A percentile compares a stretch with the other conserved stretches of the same genome.
These are phyloP conservation scores for Agaricus bisporus DNA, from an alignment of 768 basidiomycete genomes.

Conservation along the genomic window DNA sequence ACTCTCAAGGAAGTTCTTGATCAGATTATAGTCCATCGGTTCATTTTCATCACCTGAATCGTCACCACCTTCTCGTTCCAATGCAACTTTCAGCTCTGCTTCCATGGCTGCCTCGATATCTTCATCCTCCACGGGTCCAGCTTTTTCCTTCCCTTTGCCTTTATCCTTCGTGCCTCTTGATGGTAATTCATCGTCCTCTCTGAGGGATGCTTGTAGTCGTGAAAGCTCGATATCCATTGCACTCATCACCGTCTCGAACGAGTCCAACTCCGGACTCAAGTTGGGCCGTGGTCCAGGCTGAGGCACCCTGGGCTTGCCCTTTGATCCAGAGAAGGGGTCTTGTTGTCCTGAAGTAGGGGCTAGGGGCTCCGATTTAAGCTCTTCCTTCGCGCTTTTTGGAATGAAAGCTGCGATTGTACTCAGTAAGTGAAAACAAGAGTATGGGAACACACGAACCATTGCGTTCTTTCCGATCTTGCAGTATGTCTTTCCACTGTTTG, in stretches of 20 bases:
- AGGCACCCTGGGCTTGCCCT: conserved; percentile 13
- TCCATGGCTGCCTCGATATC: conserved; percentile 89
- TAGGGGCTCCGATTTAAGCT: conserved; percentile 11
- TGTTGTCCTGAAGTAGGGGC: neutral
- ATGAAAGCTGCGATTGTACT: conserved; percentile 44
- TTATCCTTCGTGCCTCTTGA: conserved; percentile 5
- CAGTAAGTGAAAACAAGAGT: neutral
- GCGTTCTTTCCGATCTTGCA: conserved; percentile 67
- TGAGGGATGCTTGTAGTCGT: conserved; percentile 27
- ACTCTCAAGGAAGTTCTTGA: conserved; percentile 96
- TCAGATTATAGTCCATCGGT: conserved; percentile 78
- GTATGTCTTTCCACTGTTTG: conserved; percentile 84
- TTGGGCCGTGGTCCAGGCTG: conserved; percentile 31
- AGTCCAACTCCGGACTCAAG: conserved; percentile 70
- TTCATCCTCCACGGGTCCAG: conserved; percentile 15
- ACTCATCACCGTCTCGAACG: conserved; percentile 94
- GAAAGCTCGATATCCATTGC: conserved; percentile 87
- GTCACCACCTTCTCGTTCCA: conserved; percentile 44
- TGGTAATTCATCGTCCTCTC: conserved; percentile 10
- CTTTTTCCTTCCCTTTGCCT: conserved; percentile 44
- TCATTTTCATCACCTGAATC: conserved; percentile 52
- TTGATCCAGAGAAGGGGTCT: neutral
- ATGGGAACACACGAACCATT: conserved; percentile 57
- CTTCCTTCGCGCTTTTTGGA: conserved; percentile 31
- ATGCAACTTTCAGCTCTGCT: conserved; percentile 64